Base-by-base conservation (phyloP, 257 asterid species). In the Coffea eugenioides region DNA sequence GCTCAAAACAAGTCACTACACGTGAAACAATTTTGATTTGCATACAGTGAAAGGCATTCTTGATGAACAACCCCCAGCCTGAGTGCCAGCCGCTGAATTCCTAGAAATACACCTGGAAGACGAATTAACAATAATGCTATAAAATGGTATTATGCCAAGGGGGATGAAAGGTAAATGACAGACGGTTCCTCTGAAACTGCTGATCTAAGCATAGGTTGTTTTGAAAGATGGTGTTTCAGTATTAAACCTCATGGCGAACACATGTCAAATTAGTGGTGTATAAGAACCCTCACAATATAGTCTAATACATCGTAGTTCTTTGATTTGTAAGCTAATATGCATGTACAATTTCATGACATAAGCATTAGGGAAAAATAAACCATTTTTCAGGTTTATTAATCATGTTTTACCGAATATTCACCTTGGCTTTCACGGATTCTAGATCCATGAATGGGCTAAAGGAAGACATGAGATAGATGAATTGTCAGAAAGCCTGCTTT, bases 1-100 rank as follows among this genome's bases (percentile, higher is more conserved):
- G 49, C 65, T 45, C 51, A 46, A 62, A 68, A 43, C 36, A 45
- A 73, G 76, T 27, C 39, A 43, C 62, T 76, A 54, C 66, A 73
- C 45, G 56, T 48, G 51, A 59, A 14, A 69, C 13, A 68, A 34
- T 11, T 56, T 51, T 20, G 46, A 77, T 66, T 84, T 75, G 78
- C 92, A 61, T 89, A 92, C 98, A 91, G 73, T 86, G 71, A 82
- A 84, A 68, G 80, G 78, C 83, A 84, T 87, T 75, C 89, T 83
- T 75, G 91, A 87, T 62, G 90, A 85, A 64, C 66, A 65, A 80
- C 78, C 76, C 78, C 83, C 75, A 72, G 72, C 85, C 82, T 11
- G 80, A 79, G 85, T 67, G 52, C 87, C 88, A 85, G 76, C 86
- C 76, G 61, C 80, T 80, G 90, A 84, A 69, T 75, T 78, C 87